Conservation (phyloP, 306 rosid genomes). For the Trifolium pratense region DNA sequence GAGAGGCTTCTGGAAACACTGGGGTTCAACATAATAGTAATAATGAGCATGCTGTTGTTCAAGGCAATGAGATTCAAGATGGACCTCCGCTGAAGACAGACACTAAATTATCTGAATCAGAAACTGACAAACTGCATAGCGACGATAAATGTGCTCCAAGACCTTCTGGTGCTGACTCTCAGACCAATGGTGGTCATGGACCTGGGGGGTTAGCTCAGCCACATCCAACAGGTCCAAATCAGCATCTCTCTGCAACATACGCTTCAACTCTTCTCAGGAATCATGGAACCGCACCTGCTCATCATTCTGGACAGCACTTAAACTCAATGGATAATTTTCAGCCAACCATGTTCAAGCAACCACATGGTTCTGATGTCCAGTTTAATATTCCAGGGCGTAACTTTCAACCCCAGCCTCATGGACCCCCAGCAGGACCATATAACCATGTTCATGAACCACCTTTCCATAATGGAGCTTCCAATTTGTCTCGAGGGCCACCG, state of each 20-base stretch:
- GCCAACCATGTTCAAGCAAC: slow-evolving; percentile 40
- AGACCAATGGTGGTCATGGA: slow-evolving; percentile 47
- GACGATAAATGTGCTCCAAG: slow-evolving; percentile 48
- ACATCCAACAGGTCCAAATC: slow-evolving; percentile 59
- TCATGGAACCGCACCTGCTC: slow-evolving; percentile 53
- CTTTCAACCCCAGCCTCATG: slow-evolving; percentile 52
- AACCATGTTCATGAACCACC: slow-evolving; percentile 63
- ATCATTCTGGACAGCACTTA: slow-evolving; percentile 37
- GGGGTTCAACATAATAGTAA: slow-evolving; percentile 50
- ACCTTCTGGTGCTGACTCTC: slow-evolving; percentile 49
- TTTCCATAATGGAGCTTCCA: slow-evolving; percentile 54
- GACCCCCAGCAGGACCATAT: slow-evolving; percentile 52
- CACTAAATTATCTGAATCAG: slow-evolving; percentile 50
- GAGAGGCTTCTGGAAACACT: slow-evolving; percentile 47
- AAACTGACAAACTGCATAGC: slow-evolving; percentile 49
- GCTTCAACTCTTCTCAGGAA: slow-evolving; percentile 54
- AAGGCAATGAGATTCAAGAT: slow-evolving; percentile 54
- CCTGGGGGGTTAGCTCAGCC: slow-evolving; percentile 47
- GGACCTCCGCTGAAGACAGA: slow-evolving; percentile 53
- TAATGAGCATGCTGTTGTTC: slow-evolving; percentile 45
- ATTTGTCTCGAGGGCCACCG: slow-evolving; percentile 53
- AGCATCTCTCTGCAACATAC: slow-evolving; percentile 48
- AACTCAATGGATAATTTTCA: slow-evolving; percentile 38
- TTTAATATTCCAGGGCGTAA: slow-evolving; percentile 50
- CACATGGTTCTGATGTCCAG: slow-evolving; percentile 38